Evolutionary conservation across 768 basidiomycete species (phyloP).

Genomic region (Boletus tylopilopsis): DNA sequence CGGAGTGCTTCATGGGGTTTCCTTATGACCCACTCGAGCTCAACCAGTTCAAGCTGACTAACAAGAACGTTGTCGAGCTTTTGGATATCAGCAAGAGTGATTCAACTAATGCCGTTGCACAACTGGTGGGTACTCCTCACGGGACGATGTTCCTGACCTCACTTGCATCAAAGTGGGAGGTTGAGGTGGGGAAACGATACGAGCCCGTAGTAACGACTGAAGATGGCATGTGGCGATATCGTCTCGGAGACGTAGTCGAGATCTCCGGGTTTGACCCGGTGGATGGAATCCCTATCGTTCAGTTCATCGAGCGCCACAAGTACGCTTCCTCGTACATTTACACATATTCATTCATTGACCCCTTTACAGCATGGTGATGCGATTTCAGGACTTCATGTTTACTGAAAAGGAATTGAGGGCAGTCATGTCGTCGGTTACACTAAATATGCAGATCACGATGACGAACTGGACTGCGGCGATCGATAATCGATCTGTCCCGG

Average conservation of each 20-base stretch:
- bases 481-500: background rate
- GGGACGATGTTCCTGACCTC: background rate
- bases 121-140: background rate
- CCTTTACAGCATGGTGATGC: background rate
- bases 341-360: background rate
- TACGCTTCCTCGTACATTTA: background rate
- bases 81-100: background rate
- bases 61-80: background rate
- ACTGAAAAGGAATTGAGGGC: background rate
- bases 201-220: no score
- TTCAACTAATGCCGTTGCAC: background rate
- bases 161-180: background rate
- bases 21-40: background rate
- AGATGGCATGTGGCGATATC: no score
- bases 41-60: background rate
- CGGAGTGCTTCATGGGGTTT: background rate
- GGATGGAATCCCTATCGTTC: background rate
- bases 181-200: background rate
- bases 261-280: background rate
- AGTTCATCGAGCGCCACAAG: background rate
- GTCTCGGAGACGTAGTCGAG: background rate
- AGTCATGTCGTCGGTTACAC: background rate
- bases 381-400: background rate
- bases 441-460: background rate
- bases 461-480: background rate